phyloP scores from a whole-genome alignment of 805 yeast genomes.

The Spathaspora boniae region DNA sequence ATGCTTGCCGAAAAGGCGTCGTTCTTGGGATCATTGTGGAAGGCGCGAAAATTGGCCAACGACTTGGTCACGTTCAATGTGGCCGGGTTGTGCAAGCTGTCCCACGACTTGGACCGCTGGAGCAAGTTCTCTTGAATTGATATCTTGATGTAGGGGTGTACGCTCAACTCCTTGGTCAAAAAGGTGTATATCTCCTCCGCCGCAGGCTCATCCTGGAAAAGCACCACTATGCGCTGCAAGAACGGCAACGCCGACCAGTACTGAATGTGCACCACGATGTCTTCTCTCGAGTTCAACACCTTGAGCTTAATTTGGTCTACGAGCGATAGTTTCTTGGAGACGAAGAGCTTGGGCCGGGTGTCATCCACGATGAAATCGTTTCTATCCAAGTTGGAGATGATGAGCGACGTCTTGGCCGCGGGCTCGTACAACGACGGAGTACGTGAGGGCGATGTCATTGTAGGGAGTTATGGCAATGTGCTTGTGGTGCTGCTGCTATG shows the following conservation, averaged over 20 bases:
- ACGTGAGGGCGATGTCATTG: neutral
- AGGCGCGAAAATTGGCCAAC: conserved; percentile 23
- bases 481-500: too few species aligned
- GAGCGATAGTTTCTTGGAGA: conserved; percentile 19
- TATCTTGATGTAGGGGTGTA: conserved; percentile 20
- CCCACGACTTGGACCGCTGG: conserved; percentile 30
- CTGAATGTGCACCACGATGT: conserved; percentile 22
- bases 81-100: conserved; percentile 16
- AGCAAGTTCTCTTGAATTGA: conserved; percentile 38
- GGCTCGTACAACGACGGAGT: conserved; percentile 2
- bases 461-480: too few species aligned
- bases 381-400: conserved; percentile 30
- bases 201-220: conserved; percentile 27
- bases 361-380: conserved; percentile 24
- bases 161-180: conserved; percentile 13
- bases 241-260: conserved; percentile 40
- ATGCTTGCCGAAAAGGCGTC: too few species aligned
- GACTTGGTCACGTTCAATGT: conserved; percentile 18
- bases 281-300: conserved; percentile 22
- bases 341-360: conserved; percentile 1
- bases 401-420: conserved; percentile 27
- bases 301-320: conserved; percentile 33
- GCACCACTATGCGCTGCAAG: conserved; percentile 33
- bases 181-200: conserved; percentile 23
- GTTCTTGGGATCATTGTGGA: conserved; percentile 11